Evolutionary conservation across 352 stramenopile species (phyloP), one percentile per base, ranked within the genome.

Genomic region (Blastocystis hominis): DNA sequence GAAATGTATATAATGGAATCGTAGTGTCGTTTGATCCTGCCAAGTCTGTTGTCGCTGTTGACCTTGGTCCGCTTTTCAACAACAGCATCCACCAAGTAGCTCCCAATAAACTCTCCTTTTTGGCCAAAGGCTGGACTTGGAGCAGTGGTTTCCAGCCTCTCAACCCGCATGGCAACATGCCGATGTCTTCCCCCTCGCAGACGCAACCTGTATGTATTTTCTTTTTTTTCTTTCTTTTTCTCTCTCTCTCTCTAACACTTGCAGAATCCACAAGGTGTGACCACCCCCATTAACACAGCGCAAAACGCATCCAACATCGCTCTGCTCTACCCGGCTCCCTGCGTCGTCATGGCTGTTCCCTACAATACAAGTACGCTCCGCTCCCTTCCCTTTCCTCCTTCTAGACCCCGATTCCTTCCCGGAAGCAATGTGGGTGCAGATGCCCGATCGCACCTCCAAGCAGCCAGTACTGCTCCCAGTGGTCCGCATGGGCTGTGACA

Each of bases 381-480:
- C 0, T 5, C 6, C 20, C 59, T 3, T 5, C 6, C 20, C 59
- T 5, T n/a, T 0, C 36, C 15, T 77, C 7, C 3, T 13, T 42
- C 24, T 87, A 87, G 77, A 87, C 55, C 77, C 77, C 17, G 66
- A 87, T 47, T 87, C 77, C 3, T 87, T 78, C 61, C 77, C 77
- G 7, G 77, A 87, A 64, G 77, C 77, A 13, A 87, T 87, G 77
- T 75, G 50, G 24, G 77, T 87, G 17, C 77, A 87, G 47, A 75
- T 87, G 62, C 77, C 77, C 2, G 62, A 78, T 40, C 72, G 72
- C 34, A 24, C 44, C 53, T 34, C 77, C 20, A 50, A 50, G 13
- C 62, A 87, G 53, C 77, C 77, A 4, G 54, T 66, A 38, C 62
- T 87, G 24, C 66, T 87, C 3, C 77, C 77, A 36, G 77, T 87